Percentiles rank a stretch among this genome's conserved stretches.
phyloP scores from a whole-genome alignment of 2,329 filamentous ascomycete species.

The Ophiocordyceps australis region DNA sequence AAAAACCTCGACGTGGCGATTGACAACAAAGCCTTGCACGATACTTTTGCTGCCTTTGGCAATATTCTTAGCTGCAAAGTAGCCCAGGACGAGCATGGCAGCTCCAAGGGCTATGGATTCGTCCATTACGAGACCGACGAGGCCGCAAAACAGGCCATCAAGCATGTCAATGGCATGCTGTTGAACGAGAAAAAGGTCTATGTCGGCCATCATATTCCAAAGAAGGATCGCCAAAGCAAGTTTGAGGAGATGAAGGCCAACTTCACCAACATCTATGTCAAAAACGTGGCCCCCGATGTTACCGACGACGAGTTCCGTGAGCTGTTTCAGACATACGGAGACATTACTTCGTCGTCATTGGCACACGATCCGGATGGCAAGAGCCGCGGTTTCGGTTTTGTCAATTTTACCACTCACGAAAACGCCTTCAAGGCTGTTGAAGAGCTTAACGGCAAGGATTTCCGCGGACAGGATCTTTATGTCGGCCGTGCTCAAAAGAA shows the following conservation, averaged over 20 bases:
- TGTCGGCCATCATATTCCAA: constrained; percentile 96
- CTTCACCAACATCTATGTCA: constrained; percentile 99
- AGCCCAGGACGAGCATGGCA: constrained; percentile 87
- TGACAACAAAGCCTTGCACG: constrained; percentile 99
- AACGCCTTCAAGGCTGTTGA: constrained; percentile 74
- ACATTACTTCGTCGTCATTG: constrained; percentile 89
- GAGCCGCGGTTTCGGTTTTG: constrained; percentile 89
- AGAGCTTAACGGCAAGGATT: constrained; percentile 77
- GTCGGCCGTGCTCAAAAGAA: constrained; percentile 99
- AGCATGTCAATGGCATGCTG: constrained; percentile 99
- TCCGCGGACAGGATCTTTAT: constrained; percentile 89
- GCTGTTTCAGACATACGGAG: constrained; percentile 80
- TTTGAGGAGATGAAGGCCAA: constrained; percentile 99
- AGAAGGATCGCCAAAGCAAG: constrained; percentile 99
- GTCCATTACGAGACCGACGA: constrained; percentile 99
- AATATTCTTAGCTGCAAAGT: constrained; percentile 99
- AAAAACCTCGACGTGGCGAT: constrained; percentile 98
- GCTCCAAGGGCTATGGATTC: constrained; percentile 98
- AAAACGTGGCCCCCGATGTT: constrained; percentile 78
- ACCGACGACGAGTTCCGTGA: constrained; percentile 89
- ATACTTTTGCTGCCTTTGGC: constrained; percentile 96
- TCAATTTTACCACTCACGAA: constrained; percentile 90
- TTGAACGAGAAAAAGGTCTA: constrained; percentile 99
- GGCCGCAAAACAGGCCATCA: constrained; percentile 91
- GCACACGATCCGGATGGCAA: constrained; percentile 80